These are phyloP conservation scores for Megacollybia marginata DNA, from an alignment of 768 basidiomycete genomes.

Conservation along the genomic window DNA sequence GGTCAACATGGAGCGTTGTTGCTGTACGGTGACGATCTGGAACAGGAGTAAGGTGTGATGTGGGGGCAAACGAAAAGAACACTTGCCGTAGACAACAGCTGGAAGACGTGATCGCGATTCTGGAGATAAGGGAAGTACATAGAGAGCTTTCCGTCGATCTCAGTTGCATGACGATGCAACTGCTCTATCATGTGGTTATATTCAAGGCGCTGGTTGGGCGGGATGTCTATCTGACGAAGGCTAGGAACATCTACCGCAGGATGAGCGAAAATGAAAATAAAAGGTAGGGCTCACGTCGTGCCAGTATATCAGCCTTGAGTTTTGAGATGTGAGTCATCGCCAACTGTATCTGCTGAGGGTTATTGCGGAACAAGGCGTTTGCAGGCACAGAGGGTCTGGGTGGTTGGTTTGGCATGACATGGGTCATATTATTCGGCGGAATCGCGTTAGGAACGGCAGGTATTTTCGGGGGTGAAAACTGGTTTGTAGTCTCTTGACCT, in stretches of 20 bases:
- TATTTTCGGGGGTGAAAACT: neutral
- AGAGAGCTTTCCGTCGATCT: slow-evolving; percentile 45
- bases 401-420: neutral
- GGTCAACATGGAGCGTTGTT: slow-evolving; percentile 33
- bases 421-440: neutral
- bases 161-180: slow-evolving; percentile 32
- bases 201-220: slow-evolving; percentile 46
- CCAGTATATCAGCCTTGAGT: slow-evolving; percentile 3
- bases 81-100: slow-evolving; percentile 49
- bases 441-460: neutral
- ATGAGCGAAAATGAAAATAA: neutral
- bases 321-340: slow-evolving; percentile 5
- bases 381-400: neutral
- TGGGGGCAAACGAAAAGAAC: slow-evolving; percentile 3
- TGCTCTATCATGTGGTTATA: slow-evolving; percentile 46
- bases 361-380: neutral
- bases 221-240: slow-evolving; percentile 25
- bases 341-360: neutral
- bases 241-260: neutral
- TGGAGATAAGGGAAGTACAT: slow-evolving; percentile 39
- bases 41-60: slow-evolving; percentile 1
- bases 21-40: slow-evolving; percentile 18
- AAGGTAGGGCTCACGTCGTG: slow-evolving; percentile 2
- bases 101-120: slow-evolving; percentile 40
- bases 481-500: slow-evolving; percentile 3